Percentiles rank a stretch among this genome's conserved stretches.
Evolutionary conservation across 2,329 filamentous ascomycete genomes (phyloP).

Genomic region (Coleophoma crateriformis): DNA sequence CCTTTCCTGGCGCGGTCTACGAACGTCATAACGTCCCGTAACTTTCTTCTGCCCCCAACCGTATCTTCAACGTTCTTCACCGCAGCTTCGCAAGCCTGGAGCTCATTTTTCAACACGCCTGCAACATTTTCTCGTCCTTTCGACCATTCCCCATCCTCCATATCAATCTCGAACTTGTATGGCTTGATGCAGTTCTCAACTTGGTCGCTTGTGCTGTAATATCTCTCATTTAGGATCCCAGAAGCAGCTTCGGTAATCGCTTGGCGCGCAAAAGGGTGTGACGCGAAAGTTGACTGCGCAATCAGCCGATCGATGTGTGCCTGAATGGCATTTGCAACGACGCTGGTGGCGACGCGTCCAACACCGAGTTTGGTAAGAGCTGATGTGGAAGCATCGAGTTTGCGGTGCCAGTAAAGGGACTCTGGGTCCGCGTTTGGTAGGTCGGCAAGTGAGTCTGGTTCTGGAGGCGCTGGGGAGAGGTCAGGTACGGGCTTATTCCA

Average conservation of each 20-base stretch:
- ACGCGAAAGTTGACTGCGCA: slow-evolving; percentile 74
- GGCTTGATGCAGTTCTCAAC: slow-evolving; percentile 99
- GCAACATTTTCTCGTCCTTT: slow-evolving; percentile 79
- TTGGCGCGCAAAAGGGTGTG: slow-evolving; percentile 86
- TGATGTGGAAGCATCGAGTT: slow-evolving; percentile 87
- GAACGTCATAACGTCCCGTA: slow-evolving; percentile 85
- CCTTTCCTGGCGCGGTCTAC: slow-evolving; percentile 86
- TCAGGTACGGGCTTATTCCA: slow-evolving; percentile 96
- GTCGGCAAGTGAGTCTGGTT: slow-evolving; percentile 68
- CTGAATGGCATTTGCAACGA: slow-evolving; percentile 85
- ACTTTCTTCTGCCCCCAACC: slow-evolving; percentile 77
- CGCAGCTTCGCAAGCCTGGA: slow-evolving; percentile 77
- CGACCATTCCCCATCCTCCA: slow-evolving; percentile 85
- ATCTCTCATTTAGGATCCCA: slow-evolving; percentile 85
- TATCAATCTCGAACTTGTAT: slow-evolving; percentile 96
- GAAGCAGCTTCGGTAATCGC: slow-evolving; percentile 90
- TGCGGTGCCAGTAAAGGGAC: slow-evolving; percentile 86
- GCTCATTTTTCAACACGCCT: slow-evolving; percentile 77
- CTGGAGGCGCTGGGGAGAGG: slow-evolving; percentile 58
- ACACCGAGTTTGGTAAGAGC: slow-evolving; percentile 91
- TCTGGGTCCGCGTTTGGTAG: slow-evolving; percentile 82
- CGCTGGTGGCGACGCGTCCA: slow-evolving; percentile 84
- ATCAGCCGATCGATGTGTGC: slow-evolving; percentile 76
- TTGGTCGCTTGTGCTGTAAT: slow-evolving; percentile 95
- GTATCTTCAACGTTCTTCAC: slow-evolving; percentile 68